Conservation (phyloP, 257 asterid species). For the Penstemon eatonii region DNA sequence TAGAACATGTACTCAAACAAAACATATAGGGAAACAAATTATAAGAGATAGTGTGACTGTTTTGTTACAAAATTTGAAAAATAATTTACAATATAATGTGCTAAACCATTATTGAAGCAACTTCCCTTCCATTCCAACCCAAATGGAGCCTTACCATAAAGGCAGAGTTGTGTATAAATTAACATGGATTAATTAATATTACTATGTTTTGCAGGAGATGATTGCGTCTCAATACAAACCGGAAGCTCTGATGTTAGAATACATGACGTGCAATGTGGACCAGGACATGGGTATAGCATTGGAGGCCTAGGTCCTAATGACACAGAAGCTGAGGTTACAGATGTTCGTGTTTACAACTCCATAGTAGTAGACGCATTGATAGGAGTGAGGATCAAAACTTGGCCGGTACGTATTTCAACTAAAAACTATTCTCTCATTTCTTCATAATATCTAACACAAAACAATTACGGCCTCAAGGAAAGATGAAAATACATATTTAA, state of each 20-base stretch:
- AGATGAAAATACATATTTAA: no score
- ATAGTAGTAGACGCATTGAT: slow-evolving; percentile 10
- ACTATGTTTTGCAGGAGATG: slow-evolving; percentile 29
- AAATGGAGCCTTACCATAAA: no score
- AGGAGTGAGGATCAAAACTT: slow-evolving; percentile 42
- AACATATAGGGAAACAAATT: no score
- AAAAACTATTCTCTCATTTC: neutral
- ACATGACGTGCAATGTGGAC: slow-evolving; percentile 27
- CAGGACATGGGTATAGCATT: slow-evolving; percentile 44
- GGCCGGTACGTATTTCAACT: slow-evolving; percentile 29
- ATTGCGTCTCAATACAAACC: slow-evolving; percentile 33
- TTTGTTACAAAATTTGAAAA: no score
- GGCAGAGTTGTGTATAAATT: no score
- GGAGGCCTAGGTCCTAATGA: slow-evolving; percentile 20
- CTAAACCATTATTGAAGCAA: no score
- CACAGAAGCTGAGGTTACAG: slow-evolving; percentile 7
- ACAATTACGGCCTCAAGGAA: neutral
- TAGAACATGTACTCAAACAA: no score
- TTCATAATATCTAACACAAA: neutral
- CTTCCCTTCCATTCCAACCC: no score
- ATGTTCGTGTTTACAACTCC: slow-evolving; percentile 20
- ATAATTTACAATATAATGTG: no score
- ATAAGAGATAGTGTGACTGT: no score
- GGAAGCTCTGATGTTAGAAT: slow-evolving; percentile 26
- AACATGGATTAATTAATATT: no score